Conservation (phyloP, 2,329 filamentous ascomycete species). For the Trichophyton mentagrophytes region DNA sequence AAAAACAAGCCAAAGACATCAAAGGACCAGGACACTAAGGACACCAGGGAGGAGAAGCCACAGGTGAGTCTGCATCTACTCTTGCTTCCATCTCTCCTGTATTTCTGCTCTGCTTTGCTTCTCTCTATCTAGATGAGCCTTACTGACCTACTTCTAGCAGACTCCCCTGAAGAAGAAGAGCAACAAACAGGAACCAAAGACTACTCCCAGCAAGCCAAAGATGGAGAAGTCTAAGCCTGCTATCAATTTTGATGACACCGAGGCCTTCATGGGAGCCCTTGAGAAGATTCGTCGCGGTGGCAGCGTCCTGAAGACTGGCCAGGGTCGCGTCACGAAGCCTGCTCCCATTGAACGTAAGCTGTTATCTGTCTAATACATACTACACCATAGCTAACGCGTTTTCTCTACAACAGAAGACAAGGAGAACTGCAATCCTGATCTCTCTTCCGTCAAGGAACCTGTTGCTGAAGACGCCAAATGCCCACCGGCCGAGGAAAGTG, state of each 20-base stretch:
- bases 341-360: not conserved
- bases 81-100: no score
- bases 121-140: not conserved
- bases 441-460: not conserved
- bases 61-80: not conserved
- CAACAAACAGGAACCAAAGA: not conserved
- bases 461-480: not conserved
- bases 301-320: not conserved
- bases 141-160: not conserved
- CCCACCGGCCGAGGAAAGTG: not conserved
- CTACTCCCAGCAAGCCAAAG: not conserved
- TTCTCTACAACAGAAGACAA: not conserved
- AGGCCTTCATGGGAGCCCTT: not conserved
- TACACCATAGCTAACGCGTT: not conserved
- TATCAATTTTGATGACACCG: not conserved
- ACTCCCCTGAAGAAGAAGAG: not conserved
- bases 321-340: not conserved
- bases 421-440: not conserved
- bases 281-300: not conserved
- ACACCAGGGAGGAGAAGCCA: not conserved
- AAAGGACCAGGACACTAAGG: not conserved
- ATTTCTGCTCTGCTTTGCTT: no score
- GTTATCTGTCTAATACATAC: not conserved
- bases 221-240: not conserved
- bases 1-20: not conserved